Percentiles rank a stretch among this genome's conserved stretches.
Conservation (phyloP, 2,329 filamentous ascomycete species). For the Fusarium sp. region DNA sequence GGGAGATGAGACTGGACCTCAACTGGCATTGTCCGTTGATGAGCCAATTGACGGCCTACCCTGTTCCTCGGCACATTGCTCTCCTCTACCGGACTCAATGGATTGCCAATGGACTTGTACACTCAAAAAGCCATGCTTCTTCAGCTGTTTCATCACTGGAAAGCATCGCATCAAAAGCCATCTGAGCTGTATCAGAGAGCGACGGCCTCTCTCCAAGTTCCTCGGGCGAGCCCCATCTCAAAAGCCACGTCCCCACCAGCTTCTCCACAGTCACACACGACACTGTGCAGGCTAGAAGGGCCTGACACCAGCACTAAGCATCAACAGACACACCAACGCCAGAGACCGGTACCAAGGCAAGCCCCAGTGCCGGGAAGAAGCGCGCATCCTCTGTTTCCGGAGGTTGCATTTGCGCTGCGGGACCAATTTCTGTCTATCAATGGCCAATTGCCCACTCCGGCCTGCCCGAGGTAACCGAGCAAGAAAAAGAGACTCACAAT, state of each 20-base stretch:
- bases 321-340: neutral
- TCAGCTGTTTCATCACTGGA: neutral
- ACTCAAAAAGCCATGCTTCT: neutral
- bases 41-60: constrained; percentile 14
- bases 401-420: neutral
- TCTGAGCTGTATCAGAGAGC: neutral
- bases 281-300: constrained; percentile 26
- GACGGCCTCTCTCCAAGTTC: constrained; percentile 1
- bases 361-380: constrained; percentile 39
- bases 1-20: constrained; percentile 19
- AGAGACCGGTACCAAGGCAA: constrained; percentile 29
- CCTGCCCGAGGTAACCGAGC: neutral
- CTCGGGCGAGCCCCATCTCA: neutral
- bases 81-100: neutral
- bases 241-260: constrained; percentile 16
- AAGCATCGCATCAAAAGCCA: neutral
- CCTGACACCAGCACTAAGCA: constrained; percentile 6
- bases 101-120: neutral
- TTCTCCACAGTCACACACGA: constrained; percentile 14
- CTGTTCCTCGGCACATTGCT: neutral
- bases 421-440: neutral
- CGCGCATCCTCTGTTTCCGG: constrained; percentile 38
- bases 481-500: neutral
- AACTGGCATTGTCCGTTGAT: constrained; percentile 8
- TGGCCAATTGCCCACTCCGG: neutral